These are phyloP conservation scores for Saturnispora diversa DNA, from an alignment of 805 yeast genomes.

Conservation along the genomic window DNA sequence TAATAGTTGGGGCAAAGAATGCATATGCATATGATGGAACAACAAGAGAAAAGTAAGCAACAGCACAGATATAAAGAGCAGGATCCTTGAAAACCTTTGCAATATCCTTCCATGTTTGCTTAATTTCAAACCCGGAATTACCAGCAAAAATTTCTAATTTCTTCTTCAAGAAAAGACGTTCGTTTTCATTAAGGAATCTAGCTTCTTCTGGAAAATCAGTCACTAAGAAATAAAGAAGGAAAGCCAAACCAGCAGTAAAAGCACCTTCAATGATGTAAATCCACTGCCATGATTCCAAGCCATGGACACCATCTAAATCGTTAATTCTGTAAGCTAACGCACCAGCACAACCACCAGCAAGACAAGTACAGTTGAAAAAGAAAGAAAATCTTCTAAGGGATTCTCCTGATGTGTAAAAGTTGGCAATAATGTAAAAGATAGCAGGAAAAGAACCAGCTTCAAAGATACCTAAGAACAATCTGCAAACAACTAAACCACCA, in stretches of 20 bases:
- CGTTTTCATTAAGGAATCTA: slow-evolving; percentile 42
- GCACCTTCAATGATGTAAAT: slow-evolving; percentile 35
- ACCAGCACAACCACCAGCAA: slow-evolving; percentile 76
- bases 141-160: slow-evolving; percentile 50
- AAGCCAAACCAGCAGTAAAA: slow-evolving; percentile 29
- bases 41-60: slow-evolving; percentile 56
- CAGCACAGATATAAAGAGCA: slow-evolving; percentile 48
- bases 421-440: slow-evolving; percentile 58
- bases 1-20: slow-evolving; percentile 62
- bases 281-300: slow-evolving; percentile 39
- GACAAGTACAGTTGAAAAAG: slow-evolving; percentile 62
- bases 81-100: slow-evolving; percentile 49
- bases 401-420: slow-evolving; percentile 57
- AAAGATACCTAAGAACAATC: slow-evolving; percentile 57
- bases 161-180: slow-evolving; percentile 44
- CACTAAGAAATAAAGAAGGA: slow-evolving; percentile 37
- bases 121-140: slow-evolving; percentile 42
- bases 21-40: slow-evolving; percentile 71
- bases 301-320: slow-evolving; percentile 42
- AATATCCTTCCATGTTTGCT: slow-evolving; percentile 39
- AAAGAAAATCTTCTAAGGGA: slow-evolving; percentile 61
- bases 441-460: slow-evolving; percentile 74
- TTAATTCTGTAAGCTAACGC: slow-evolving; percentile 59
- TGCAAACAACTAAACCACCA: slow-evolving; percentile 51
- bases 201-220: slow-evolving; percentile 71